Evolutionary conservation across 129 eudicot species (phyloP).

Genomic region (Flaveria sonorensis): DNA sequence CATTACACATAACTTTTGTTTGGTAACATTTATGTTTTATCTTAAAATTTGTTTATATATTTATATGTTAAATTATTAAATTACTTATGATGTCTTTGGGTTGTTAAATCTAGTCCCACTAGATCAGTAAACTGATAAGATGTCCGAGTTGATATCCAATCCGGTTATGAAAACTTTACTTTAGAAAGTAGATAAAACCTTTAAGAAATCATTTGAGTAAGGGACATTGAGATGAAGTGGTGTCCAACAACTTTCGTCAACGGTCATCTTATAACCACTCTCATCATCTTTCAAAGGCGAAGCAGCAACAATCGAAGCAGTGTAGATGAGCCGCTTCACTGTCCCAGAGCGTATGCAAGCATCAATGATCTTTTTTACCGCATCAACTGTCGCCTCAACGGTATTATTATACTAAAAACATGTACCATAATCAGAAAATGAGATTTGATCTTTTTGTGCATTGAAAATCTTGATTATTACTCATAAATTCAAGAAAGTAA

Average conservation of each 20-base stretch:
- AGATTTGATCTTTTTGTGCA: neutral
- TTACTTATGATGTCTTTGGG: no score
- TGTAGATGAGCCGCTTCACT: slow-evolving; percentile 58
- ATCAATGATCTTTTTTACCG: slow-evolving; percentile 39
- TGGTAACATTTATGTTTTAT: no score
- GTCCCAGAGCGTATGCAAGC: slow-evolving; percentile 52
- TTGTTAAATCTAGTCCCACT: no score
- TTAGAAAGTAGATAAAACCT: slow-evolving; percentile 26
- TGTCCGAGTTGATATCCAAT: no score
- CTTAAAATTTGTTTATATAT: no score
- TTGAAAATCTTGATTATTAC: neutral
- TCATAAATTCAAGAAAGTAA: neutral
- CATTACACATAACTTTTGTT: no score
- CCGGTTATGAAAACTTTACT: no score
- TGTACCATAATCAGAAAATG: neutral
- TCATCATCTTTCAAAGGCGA: slow-evolving; percentile 62
- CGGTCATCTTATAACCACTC: slow-evolving; percentile 32
- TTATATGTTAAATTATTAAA: no score
- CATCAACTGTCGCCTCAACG: slow-evolving; percentile 48
- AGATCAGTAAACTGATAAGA: no score
- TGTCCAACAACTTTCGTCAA: slow-evolving; percentile 69
- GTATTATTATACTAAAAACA: slow-evolving; percentile 30
- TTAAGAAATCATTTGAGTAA: neutral
- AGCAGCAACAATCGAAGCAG: slow-evolving; percentile 47
- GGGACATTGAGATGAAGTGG: slow-evolving; percentile 43